These are phyloP conservation scores for Didymella lethalis DNA, from an alignment of 2,329 filamentous ascomycete species.

Conservation along the genomic window DNA sequence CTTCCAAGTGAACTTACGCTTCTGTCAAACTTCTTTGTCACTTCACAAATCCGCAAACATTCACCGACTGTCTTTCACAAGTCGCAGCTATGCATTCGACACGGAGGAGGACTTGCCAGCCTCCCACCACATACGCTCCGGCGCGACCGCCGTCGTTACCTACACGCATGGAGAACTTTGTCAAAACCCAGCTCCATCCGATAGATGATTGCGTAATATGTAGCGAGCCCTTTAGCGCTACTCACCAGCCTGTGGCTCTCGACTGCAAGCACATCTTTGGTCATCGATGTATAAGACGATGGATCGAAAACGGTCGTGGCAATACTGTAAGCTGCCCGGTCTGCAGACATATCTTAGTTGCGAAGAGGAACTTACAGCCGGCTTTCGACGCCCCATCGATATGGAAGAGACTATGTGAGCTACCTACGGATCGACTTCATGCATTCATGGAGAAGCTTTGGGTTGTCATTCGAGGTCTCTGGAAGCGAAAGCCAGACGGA, in stretches of 20 bases:
- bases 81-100: background rate
- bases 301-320: slow-evolving; percentile 36
- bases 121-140: background rate
- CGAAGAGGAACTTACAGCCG: slow-evolving; percentile 16
- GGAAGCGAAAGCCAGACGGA: slow-evolving; percentile 26
- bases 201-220: slow-evolving; percentile 42
- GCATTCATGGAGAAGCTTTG: slow-evolving; percentile 33
- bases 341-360: slow-evolving; percentile 36
- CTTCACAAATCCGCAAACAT: slow-evolving; percentile 19
- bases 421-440: slow-evolving; percentile 30
- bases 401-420: slow-evolving; percentile 40
- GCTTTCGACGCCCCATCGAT: slow-evolving; percentile 34
- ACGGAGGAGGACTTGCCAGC: background rate
- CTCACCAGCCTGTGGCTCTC: slow-evolving; percentile 41
- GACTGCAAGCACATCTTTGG: slow-evolving; percentile 46
- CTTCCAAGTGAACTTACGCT: background rate
- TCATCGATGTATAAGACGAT: slow-evolving; percentile 39
- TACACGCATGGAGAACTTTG: slow-evolving; percentile 36
- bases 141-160: background rate
- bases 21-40: slow-evolving; percentile 3
- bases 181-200: slow-evolving; percentile 36
- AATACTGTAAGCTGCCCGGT: slow-evolving; percentile 39
- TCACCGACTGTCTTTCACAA: slow-evolving; percentile 10
- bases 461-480: slow-evolving; percentile 30
- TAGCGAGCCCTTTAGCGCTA: slow-evolving; percentile 35